Evolutionary conservation across 2,329 filamentous ascomycete species (phyloP).

Genomic region (Monilinia laxa): DNA sequence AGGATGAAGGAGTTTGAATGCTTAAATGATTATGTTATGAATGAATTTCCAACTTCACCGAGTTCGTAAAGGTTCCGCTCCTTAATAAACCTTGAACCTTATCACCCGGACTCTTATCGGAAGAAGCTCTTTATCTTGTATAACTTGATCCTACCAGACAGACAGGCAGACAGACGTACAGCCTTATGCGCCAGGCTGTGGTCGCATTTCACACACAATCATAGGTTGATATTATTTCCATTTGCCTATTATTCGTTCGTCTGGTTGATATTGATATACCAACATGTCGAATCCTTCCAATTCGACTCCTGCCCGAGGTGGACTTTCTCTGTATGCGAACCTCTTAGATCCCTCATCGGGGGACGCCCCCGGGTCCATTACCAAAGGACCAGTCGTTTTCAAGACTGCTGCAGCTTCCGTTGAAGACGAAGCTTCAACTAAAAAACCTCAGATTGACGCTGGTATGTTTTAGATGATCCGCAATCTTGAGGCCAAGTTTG

Average conservation of each 20-base stretch:
- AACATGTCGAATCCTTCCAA: conserved; percentile 37
- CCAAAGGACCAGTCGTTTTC: conserved; percentile 72
- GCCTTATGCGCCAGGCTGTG: conserved; percentile 26
- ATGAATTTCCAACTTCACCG: not conserved
- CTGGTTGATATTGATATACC: not conserved
- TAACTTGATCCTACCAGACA: not conserved
- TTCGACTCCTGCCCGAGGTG: conserved; percentile 42
- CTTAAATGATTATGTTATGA: not conserved
- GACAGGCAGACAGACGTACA: not conserved
- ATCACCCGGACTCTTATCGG: conserved; percentile 7
- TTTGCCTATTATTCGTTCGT: conserved; percentile 15
- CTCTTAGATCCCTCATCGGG: conserved; percentile 65
- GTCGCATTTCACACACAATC: conserved; percentile 22
- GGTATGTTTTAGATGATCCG: conserved; percentile 52
- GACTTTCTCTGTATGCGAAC: conserved; percentile 80
- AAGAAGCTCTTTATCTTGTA: not conserved
- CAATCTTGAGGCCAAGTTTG: conserved; percentile 35
- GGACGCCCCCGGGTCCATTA: conserved; percentile 59
- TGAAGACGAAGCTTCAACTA: conserved; percentile 50
- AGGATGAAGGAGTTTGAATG: not conserved
- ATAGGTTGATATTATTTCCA: not conserved
- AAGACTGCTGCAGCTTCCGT: conserved; percentile 50
- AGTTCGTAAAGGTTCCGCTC: conserved; percentile 3
- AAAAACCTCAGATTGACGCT: conserved; percentile 59
- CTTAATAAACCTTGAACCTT: not conserved